Evolutionary conservation across 129 eudicot species (phyloP).

Genomic region (Chrysanthemum makinoi): DNA sequence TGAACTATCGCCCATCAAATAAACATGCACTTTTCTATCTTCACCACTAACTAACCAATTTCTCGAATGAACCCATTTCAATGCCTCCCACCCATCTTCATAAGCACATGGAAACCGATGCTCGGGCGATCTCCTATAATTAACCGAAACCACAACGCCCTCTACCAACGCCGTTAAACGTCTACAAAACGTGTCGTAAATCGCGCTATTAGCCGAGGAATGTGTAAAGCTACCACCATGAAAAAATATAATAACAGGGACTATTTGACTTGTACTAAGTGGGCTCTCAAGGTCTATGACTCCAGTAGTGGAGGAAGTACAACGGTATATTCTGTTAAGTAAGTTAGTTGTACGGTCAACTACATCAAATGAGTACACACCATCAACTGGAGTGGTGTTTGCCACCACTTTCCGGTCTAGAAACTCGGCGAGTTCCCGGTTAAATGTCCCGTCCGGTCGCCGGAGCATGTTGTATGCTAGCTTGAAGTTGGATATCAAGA

Average conservation of each 20-base stretch:
- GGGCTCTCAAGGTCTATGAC: constrained; percentile 62
- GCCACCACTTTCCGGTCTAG: constrained; percentile 89
- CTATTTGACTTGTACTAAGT: constrained; percentile 54
- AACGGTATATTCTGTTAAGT: constrained; percentile 69
- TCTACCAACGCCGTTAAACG: constrained; percentile 57
- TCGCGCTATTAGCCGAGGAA: constrained; percentile 86
- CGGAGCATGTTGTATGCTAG: constrained; percentile 88
- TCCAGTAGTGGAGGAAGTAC: constrained; percentile 32
- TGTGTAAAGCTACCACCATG: constrained; percentile 97
- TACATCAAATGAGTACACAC: constrained; percentile 87
- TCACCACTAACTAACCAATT: constrained; percentile 76
- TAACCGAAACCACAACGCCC: constrained; percentile 79
- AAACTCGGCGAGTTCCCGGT: constrained; percentile 83
- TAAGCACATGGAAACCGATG: constrained; percentile 79
- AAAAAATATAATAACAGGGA: constrained; percentile 83
- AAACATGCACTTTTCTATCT: constrained; percentile 61
- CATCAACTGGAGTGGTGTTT: constrained; percentile 74
- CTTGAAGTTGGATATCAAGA: constrained; percentile 87
- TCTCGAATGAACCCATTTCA: constrained; percentile 85
- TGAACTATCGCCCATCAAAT: constrained; percentile 87
- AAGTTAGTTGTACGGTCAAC: constrained; percentile 68
- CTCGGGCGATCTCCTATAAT: constrained; percentile 91
- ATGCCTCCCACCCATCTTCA: constrained; percentile 93
- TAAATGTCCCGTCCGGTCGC: constrained; percentile 91
- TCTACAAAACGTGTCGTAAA: constrained; percentile 83